phyloP scores from a whole-genome alignment of 2,329 filamentous ascomycete genomes.

The Thermochaetoides dissita region DNA sequence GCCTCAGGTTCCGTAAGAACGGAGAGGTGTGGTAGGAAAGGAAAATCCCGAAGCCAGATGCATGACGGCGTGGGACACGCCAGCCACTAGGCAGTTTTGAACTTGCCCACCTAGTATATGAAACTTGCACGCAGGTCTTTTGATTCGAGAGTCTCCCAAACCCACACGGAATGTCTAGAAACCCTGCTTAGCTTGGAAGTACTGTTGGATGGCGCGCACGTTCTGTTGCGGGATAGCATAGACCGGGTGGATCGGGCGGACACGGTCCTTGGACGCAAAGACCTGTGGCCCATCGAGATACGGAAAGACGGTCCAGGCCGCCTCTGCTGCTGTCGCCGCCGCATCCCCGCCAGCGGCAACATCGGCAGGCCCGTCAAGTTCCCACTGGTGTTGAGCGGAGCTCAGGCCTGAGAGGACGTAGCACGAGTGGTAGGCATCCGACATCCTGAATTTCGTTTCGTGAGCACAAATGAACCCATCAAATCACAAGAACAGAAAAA shows the following conservation, averaged over 20 bases:
- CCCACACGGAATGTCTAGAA: constrained; percentile 26
- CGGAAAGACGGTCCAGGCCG: constrained; percentile 33
- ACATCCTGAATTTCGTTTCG: constrained; percentile 33
- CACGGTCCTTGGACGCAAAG: constrained; percentile 56
- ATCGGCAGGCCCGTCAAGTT: constrained; percentile 27
- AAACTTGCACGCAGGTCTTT: no score
- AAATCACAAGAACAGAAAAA: constrained; percentile 2
- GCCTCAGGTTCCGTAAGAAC: no score
- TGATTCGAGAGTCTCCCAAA: no score
- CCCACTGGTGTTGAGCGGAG: constrained; percentile 59
- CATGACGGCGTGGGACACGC: no score
- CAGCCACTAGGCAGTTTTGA: no score
- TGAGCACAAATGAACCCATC: no score
- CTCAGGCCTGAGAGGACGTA: constrained; percentile 82
- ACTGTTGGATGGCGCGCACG: constrained; percentile 49
- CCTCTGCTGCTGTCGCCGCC: constrained; percentile 19
- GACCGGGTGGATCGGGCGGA: constrained; percentile 64
- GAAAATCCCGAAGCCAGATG: no score
- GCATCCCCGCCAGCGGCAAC: constrained; percentile 22
- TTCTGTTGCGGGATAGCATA: constrained; percentile 66
- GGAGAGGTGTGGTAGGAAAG: no score
- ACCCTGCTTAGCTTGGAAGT: constrained; percentile 46
- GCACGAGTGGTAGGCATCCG: constrained; percentile 85
- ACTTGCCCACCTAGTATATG: no score
- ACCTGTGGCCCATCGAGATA: constrained; percentile 41